These are phyloP conservation scores for Solanum aculeatissimum DNA, from an alignment of 305 asterid species.

Conservation along the genomic window DNA sequence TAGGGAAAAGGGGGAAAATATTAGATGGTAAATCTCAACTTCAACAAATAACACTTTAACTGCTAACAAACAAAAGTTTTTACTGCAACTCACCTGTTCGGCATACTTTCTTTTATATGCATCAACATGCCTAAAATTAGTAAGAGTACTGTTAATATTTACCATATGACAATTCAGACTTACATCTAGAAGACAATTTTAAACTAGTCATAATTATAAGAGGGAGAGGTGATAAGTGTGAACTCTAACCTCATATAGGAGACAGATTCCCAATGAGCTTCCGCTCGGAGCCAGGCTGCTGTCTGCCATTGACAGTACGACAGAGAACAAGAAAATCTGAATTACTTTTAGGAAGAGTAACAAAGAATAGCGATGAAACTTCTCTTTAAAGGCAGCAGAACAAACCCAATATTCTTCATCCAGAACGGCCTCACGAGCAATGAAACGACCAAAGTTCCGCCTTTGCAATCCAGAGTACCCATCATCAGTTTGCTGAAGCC, in stretches of 20 bases:
- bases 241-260: constrained; percentile 57
- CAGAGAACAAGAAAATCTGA: constrained; percentile 36
- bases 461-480: constrained; percentile 39
- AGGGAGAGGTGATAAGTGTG: background rate
- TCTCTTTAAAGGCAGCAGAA: constrained; percentile 14
- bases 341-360: constrained; percentile 28
- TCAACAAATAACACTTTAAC: background rate
- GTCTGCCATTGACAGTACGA: constrained; percentile 61
- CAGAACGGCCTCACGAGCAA: constrained; percentile 69
- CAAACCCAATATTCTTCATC: constrained; percentile 98
- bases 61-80: background rate
- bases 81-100: constrained; percentile 57
- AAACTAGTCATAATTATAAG: background rate
- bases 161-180: background rate
- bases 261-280: constrained; percentile 86
- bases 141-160: constrained; percentile 8
- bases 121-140: constrained; percentile 60
- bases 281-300: constrained; percentile 97
- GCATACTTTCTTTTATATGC: constrained; percentile 71
- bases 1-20: background rate
- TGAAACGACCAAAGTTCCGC: constrained; percentile 59
- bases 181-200: background rate
- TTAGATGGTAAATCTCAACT: background rate
- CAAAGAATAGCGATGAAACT: background rate
- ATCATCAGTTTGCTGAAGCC: constrained; percentile 60